Percentiles rank a stretch among this genome's conserved stretches.
These are phyloP conservation scores for Pachyrhizus erosus DNA, from an alignment of 306 rosid species.

Conservation along the genomic window DNA sequence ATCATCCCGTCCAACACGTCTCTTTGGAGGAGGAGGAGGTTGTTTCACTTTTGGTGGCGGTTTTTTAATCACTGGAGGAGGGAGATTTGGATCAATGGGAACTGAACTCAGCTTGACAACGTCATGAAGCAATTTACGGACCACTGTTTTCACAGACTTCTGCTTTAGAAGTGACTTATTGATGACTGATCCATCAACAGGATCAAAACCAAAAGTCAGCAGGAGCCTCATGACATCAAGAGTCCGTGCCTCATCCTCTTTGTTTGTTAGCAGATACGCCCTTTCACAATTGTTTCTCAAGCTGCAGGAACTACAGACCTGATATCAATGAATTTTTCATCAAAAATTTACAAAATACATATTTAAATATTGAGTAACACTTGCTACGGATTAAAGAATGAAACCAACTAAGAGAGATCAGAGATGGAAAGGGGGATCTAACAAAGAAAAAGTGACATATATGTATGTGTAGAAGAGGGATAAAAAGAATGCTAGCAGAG, in stretches of 20 bases:
- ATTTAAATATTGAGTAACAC: not conserved
- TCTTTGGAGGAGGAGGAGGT: constrained; percentile 93
- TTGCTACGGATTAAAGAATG: not conserved
- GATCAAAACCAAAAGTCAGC: constrained; percentile 81
- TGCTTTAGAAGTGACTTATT: constrained; percentile 75
- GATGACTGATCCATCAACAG: constrained; percentile 60
- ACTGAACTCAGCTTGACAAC: constrained; percentile 94
- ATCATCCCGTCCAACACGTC: constrained; percentile 91
- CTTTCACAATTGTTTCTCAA: constrained; percentile 90
- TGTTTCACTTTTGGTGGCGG: constrained; percentile 93
- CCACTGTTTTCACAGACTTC: constrained; percentile 79
- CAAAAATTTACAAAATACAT: constrained; percentile 34
- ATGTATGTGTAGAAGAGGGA: not conserved
- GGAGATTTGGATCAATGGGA: constrained; percentile 94
- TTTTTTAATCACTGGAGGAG: constrained; percentile 80
- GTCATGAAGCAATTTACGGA: constrained; percentile 90
- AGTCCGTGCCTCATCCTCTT: constrained; percentile 92
- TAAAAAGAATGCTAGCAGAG: constrained; percentile 28
- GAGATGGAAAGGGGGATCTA: not conserved
- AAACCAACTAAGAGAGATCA: constrained; percentile 8
- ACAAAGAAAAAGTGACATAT: not conserved
- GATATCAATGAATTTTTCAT: constrained; percentile 51
- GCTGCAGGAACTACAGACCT: constrained; percentile 99
- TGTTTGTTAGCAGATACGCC: constrained; percentile 81
- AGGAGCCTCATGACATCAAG: constrained; percentile 89